A percentile compares a stretch with the other conserved stretches of the same genome.
These are phyloP conservation scores for Yamadazyma buinensis DNA, from an alignment of 1,139 yeast genomes.

Conservation along the genomic window DNA sequence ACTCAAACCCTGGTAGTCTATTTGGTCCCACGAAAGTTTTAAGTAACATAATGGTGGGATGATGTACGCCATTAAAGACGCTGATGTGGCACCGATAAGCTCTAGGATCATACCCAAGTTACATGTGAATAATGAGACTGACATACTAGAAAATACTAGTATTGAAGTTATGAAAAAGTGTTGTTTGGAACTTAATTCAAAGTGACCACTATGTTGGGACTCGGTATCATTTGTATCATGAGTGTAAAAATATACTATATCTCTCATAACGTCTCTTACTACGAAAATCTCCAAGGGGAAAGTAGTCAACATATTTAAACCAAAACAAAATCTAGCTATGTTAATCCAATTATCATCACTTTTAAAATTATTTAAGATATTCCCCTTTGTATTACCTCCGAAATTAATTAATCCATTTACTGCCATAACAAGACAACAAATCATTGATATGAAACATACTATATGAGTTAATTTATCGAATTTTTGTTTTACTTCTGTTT, in stretches of 20 bases:
- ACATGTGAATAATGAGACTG: constrained; percentile 75
- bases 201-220: constrained; percentile 30
- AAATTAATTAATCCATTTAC: constrained; percentile 74
- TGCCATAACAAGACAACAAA: constrained; percentile 78
- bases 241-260: constrained; percentile 39
- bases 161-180: constrained; percentile 69
- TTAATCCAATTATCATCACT: constrained; percentile 70
- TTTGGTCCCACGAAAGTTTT: constrained; percentile 53
- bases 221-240: constrained; percentile 14
- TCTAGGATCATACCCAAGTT: constrained; percentile 87
- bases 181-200: constrained; percentile 40
- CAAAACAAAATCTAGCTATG: constrained; percentile 86
- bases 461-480: constrained; percentile 78
- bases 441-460: constrained; percentile 76
- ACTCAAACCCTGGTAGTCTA: constrained; percentile 38
- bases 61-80: constrained; percentile 88
- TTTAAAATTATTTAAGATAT: constrained; percentile 81
- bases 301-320: constrained; percentile 91
- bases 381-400: constrained; percentile 78
- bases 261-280: constrained; percentile 77
- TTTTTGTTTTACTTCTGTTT: constrained; percentile 68
- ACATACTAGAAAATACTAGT: constrained; percentile 68
- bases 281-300: constrained; percentile 90
- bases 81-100: constrained; percentile 88
- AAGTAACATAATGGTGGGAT: constrained; percentile 83